A percentile compares a stretch with the other conserved stretches of the same genome.
Conservation (phyloP, 1,284 basidiomycete species). For the Tremellales sp. region DNA sequence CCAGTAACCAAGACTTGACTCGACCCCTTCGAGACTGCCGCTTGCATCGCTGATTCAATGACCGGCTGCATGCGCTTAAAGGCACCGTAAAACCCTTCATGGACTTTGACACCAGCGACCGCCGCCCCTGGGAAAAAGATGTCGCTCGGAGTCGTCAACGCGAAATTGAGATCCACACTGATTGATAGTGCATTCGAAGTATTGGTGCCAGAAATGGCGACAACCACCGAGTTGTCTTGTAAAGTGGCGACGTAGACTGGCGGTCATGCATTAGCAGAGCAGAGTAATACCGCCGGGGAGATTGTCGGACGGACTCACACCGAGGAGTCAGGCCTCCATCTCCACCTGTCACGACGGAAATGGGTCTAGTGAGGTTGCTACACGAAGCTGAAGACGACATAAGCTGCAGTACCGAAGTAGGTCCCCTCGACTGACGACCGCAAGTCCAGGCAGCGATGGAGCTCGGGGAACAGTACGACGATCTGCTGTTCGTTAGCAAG, state of each 20-base stretch:
- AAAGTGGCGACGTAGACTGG: conserved; percentile 12
- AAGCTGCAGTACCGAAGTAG: neutral
- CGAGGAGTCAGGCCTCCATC: conserved; percentile 13
- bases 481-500: conserved; percentile 1
- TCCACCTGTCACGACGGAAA: conserved; percentile 15
- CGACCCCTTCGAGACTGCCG: conserved; percentile 3
- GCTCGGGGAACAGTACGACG: conserved; percentile 7
- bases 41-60: conserved; percentile 7
- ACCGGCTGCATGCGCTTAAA: conserved; percentile 14
- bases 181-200: conserved; percentile 7
- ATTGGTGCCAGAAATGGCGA: conserved; percentile 26
- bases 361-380: conserved; percentile 6
- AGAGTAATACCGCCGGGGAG: neutral
- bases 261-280: neutral
- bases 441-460: conserved; percentile 7
- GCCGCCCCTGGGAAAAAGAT: conserved; percentile 15
- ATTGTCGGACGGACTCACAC: conserved; percentile 8
- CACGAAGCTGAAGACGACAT: conserved; percentile 12
- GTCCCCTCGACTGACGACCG: conserved; percentile 5
- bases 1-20: conserved; percentile 22
- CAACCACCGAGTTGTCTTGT: conserved; percentile 8
- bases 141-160: conserved; percentile 1
- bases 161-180: conserved; percentile 22
- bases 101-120: conserved; percentile 9
- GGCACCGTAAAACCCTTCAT: conserved; percentile 24